These are phyloP conservation scores for Fusarium palustre DNA, from an alignment of 2,329 filamentous ascomycete genomes.

Conservation along the genomic window DNA sequence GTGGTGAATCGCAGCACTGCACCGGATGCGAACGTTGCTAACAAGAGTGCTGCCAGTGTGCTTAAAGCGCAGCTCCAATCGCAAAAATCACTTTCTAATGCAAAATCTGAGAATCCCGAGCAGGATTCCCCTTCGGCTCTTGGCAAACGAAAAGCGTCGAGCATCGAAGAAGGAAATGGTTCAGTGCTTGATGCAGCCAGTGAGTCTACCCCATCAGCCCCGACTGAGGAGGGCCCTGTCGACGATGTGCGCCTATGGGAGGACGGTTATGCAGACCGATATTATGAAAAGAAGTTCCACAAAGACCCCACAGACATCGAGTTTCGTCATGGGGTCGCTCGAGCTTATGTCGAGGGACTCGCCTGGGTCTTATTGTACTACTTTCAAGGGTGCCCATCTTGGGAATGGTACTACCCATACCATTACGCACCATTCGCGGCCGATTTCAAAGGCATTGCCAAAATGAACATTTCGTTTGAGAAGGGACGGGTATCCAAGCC, in stretches of 20 bases:
- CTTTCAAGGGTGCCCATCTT: slow-evolving; percentile 96
- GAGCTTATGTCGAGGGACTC: slow-evolving; percentile 92
- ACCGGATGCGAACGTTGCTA: slow-evolving; percentile 80
- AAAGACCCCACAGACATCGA: slow-evolving; percentile 82
- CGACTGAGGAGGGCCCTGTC: slow-evolving; percentile 71
- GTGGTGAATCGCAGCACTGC: slow-evolving; percentile 78
- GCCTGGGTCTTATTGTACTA: slow-evolving; percentile 98
- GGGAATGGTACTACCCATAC: slow-evolving; percentile 99
- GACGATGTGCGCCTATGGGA: slow-evolving; percentile 95
- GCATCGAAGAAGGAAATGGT: slow-evolving; percentile 71
- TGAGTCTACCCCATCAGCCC: slow-evolving; percentile 57
- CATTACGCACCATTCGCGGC: slow-evolving; percentile 98
- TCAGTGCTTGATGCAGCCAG: slow-evolving; percentile 70
- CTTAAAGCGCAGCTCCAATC: slow-evolving; percentile 82
- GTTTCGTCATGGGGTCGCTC: slow-evolving; percentile 89
- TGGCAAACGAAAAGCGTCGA: slow-evolving; percentile 82
- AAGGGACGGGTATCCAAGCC: slow-evolving; percentile 88
- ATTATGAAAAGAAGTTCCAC: slow-evolving; percentile 97
- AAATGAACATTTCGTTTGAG: slow-evolving; percentile 83
- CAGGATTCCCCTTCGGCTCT: slow-evolving; percentile 62
- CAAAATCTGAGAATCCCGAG: slow-evolving; percentile 43
- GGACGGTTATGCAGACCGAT: slow-evolving; percentile 91
- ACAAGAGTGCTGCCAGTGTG: slow-evolving; percentile 93
- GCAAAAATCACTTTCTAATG: slow-evolving; percentile 40
- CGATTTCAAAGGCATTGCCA: slow-evolving; percentile 86